These are phyloP conservation scores for Leishmania aethiopica DNA, from an alignment of 208 protist genomes.

Conservation along the genomic window DNA sequence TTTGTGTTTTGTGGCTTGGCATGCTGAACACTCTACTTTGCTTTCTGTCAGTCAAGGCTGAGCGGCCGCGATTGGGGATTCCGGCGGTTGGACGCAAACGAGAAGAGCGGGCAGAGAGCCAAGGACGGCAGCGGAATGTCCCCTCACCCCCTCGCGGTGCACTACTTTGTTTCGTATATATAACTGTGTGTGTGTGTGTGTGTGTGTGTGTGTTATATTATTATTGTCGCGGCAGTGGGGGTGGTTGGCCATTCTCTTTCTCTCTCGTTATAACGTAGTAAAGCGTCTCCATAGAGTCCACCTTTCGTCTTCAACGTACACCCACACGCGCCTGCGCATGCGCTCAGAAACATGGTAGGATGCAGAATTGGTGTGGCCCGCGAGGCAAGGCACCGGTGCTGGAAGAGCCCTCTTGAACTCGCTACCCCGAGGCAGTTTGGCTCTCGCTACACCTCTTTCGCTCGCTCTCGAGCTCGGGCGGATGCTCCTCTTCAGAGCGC, in stretches of 20 bases:
- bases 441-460: neutral
- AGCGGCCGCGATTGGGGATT: neutral
- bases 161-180: neutral
- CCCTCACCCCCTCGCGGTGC: neutral
- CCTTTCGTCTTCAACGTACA: neutral
- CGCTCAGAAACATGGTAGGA: neutral
- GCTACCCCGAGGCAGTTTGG: neutral
- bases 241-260: neutral
- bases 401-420: neutral
- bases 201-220: too few species aligned
- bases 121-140: neutral
- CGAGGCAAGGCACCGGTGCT: neutral
- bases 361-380: neutral
- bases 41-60: neutral
- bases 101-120: neutral
- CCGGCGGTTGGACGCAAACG: neutral
- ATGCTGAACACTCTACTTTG: neutral
- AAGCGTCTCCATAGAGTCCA: neutral
- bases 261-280: neutral
- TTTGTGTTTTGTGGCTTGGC: neutral
- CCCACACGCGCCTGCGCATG: neutral
- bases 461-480: neutral
- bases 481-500: neutral
- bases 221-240: neutral
- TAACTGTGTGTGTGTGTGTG: too few species aligned